phyloP scores from a whole-genome alignment of 2,329 filamentous ascomycete species.

The Colletotrichum costaricense region DNA sequence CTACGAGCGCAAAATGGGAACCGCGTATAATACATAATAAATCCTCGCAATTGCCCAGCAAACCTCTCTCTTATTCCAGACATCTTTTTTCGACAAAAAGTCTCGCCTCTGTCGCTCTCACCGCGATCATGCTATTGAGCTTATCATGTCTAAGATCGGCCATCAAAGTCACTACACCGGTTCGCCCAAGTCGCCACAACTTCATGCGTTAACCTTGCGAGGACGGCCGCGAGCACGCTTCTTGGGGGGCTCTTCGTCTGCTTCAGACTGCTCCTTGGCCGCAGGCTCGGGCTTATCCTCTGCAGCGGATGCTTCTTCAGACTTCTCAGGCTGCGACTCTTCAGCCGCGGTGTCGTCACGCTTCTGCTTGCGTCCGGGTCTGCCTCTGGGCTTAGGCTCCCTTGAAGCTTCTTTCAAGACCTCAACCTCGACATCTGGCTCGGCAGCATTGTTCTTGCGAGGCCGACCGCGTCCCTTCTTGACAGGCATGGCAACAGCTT shows the following conservation, averaged over 20 bases:
- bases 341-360: not conserved
- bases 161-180: not conserved
- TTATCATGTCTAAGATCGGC: not conserved
- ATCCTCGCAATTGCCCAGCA: not conserved
- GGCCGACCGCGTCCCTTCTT: constrained; percentile 27
- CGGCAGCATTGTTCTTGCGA: not conserved
- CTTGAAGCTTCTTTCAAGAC: not conserved
- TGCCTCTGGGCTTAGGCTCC: not conserved
- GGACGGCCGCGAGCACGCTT: constrained; percentile 32
- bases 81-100: not conserved
- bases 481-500: not conserved
- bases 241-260: constrained; percentile 18
- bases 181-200: too few relatives aligned
- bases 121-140: not conserved
- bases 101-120: too few relatives aligned
- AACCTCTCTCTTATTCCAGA: not conserved
- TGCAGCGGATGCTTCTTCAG: not conserved
- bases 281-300: not conserved
- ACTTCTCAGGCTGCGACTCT: not conserved
- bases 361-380: not conserved
- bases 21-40: not conserved
- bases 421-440: not conserved
- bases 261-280: not conserved
- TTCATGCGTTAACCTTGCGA: constrained; percentile 4
- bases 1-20: not conserved